Evolutionary conservation across 352 stramenopile species (phyloP), one percentile per base, ranked within the genome.

Genomic region (Globisporangium abappressorium): DNA sequence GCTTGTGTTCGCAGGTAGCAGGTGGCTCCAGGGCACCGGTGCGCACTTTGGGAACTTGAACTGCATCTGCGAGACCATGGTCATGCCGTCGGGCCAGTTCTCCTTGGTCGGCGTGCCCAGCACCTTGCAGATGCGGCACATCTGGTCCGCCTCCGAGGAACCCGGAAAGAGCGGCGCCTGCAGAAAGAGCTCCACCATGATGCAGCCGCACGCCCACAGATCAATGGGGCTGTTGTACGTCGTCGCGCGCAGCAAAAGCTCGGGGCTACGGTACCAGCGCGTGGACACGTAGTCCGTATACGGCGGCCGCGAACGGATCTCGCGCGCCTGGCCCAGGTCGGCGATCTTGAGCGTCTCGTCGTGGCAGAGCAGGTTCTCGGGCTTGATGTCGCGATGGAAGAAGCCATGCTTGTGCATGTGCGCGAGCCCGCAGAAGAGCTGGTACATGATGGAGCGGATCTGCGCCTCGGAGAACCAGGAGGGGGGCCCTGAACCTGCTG

Each of bases 51-150:
- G 95, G 66, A 98, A 98, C 51, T 87, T 85, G 68, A 98, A 97
- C 64, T 96, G 84, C 90, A 99, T 93, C 38, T 95, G 82, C 51
- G 87, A 85, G 38, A 94, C 90, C 57, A 95, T 90, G 41, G 72
- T 75, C 47, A 97, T 75, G 49, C 94, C 96, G 49, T 99, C 95
- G 14, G 85, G 77, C 97, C 97, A 99, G 22, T 51, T 93, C 41
- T 92, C 77, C 51, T 90, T 89, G 0, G 87, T 97, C 2, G 97
- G 96, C 6, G 90, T 85, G 7, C 95, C 95, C 24, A 98, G 71
- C n/a, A 98, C 80, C 43, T 85, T 90, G 80, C 87, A 97, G 66
- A 98, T 98, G 36, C 98, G 97, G 70, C 94, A 94, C 30, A 99
- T 89, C 76, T 99, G 93, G 79, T 99, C 97, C 22, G 95, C 89